phyloP scores from a whole-genome alignment of 1,284 basidiomycete species.

The Fomitopsis pinicola region DNA sequence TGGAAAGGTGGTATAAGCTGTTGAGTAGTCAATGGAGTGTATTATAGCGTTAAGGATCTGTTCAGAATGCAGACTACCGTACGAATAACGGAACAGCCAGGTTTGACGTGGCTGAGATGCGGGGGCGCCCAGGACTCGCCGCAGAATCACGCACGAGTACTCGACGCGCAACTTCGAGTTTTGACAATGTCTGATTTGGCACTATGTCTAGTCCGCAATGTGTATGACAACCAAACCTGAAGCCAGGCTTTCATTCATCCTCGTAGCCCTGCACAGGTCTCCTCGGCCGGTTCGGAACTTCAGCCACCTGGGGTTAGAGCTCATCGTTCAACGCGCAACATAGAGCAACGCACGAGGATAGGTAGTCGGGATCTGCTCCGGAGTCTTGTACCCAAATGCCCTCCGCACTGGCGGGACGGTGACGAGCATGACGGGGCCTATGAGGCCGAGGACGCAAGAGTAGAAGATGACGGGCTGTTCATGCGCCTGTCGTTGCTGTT shows the following conservation, averaged over 20 bases:
- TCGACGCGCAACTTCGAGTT: background rate
- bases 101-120: no score
- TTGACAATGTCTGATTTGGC: background rate
- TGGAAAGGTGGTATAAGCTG: background rate
- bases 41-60: conserved; percentile 1
- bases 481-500: conserved; percentile 79
- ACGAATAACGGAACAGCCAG: background rate
- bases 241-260: conserved; percentile 28
- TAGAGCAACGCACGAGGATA: conserved; percentile 72
- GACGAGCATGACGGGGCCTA: conserved; percentile 76
- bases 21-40: background rate
- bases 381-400: conserved; percentile 67
- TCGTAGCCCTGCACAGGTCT: conserved; percentile 48
- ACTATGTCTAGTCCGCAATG: background rate
- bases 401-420: conserved; percentile 79
- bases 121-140: background rate
- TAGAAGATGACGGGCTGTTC: conserved; percentile 93
- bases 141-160: background rate
- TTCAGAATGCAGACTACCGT: background rate
- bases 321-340: background rate
- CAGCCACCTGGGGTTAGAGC: conserved; percentile 2
- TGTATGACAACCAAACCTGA: background rate
- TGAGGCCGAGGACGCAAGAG: conserved; percentile 71
- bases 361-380: conserved; percentile 76
- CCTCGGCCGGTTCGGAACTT: conserved; percentile 48